Evolutionary conservation across 495 filamentous ascomycete genomes (phyloP), one percentile per base, ranked within the genome.

Genomic region (Daldinia vernicosa): DNA sequence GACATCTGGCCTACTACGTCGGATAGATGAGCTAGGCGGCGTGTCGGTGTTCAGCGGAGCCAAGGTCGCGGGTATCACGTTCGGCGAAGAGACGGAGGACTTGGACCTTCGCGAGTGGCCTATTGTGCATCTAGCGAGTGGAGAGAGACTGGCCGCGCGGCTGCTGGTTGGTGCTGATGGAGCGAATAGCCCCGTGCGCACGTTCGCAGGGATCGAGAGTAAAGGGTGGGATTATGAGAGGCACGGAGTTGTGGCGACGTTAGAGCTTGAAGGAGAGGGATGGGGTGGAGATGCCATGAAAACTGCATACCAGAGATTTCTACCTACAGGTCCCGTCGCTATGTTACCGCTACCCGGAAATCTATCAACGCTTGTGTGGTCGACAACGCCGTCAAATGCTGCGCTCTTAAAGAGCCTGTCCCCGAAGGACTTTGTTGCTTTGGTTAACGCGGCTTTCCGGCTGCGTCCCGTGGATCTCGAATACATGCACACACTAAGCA

Each of bases 401-500:
- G 85, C 91, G 11, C 85, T 89, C 50, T 86, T 99, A 35, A 98
- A 97, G 80, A 85, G 85, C 7, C 82, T 98, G 15, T 82, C 88
- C 1, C 63, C 85, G 0, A 80, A 83, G 9, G 91, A 96, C 72
- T 96, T 98, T 75, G 80, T 90, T 5, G 89, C 93, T 8, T 91
- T 94, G 87, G 90, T 98, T 51, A 98, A 98, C 76, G 93, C 95
- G 1, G 96, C 93, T 11, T 98, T 99, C 83, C 89, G 94, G 1
- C 86, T 99, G 17, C 84, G 83, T 39, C 84, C 90, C 60, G 88
- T 90, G 0, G 95, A 99, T 79, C 80, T 99, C 6, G 84, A 82
- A 12, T 98, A 92, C 79, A 91, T 98, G 90, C 85, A 89, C 81
- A 78, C 85, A 77, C 75, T 89, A 52, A 73, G 76, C 15, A 80